Base-by-base conservation (phyloP, 78 protist genomes). In the Cyanophora paradoxa region DNA sequence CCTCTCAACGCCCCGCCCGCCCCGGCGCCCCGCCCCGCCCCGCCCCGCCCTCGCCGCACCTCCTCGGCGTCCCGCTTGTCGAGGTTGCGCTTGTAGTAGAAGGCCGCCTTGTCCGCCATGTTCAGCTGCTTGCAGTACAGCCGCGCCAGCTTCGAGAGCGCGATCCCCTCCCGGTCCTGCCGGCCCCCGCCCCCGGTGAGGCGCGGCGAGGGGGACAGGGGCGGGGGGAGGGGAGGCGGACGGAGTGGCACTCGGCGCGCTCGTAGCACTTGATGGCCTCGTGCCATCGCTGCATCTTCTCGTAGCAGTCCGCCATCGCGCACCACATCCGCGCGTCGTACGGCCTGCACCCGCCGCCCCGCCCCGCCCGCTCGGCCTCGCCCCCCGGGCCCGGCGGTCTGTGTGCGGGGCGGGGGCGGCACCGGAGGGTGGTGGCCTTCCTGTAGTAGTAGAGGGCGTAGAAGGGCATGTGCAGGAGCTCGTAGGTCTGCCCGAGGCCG, bases 271-370 rank as follows among this genome's bases (percentile, higher is more conserved):
- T 71, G 44, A 90, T 72, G 19, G 94, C 94, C 28, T 88, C 88
- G 3, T 58, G 76, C 31, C 36, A 14, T 28, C 78, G 39, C 1
- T 71, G 76, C 13, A 82, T 39, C 26, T 64, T 31, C 54, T 85
- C 90, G 46, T 82, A 86, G 68, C 68, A 34, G 44, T 61, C 44
- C 14, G 44, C 68, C 42, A 59, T 59, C 11, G 66, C 66, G n/a
- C 68, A 57, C 95, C 95, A 90, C 92, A 90, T 90, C 56, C 95
- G 76, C 3, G 86, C 82, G 73, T 92, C 93, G 37, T 77, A 87
- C 0, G 92, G 93, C 17, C n/a, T n/a, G n/a, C n/a, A n/a, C n/a
- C n/a, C n/a, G n/a, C n/a, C n/a, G n/a, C n/a, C n/a, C n/a, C n/a
- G n/a, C n/a, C n/a, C n/a, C n/a, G n/a, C n/a, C n/a, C n/a, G n/a